Evolutionary conservation across 257 asterid species (phyloP), one percentile per base, ranked within the genome.

Genomic region (Osmanthus fragrans): DNA sequence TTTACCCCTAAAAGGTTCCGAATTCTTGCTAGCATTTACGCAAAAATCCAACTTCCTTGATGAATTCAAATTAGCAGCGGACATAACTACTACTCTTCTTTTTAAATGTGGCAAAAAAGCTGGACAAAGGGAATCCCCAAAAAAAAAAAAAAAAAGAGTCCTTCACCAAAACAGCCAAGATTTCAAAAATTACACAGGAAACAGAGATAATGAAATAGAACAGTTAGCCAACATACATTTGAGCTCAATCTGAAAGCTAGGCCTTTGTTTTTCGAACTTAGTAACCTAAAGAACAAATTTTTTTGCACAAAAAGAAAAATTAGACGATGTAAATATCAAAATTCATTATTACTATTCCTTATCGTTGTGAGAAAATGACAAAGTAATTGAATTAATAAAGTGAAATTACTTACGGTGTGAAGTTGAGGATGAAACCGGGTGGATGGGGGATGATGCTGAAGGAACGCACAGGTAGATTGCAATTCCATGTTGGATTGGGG

Each of bases 1-100:
- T 76, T 91, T 95, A 4, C 99, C 98, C 13, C 88, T 87, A 81
- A 88, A 89, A 4, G 90, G 93, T 25, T 90, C 97, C n/a, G 87
- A 77, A 77, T 83, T 87, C 2, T 78, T 81, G 54, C 29, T 70
- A 6, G 87, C 88, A 47, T 82, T 72, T 34, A 82, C 82, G 73
- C 88, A 79, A 72, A 88, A 88, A 66, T 74, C 73, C 76, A 34
- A 73, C 67, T 81, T 85, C 89, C 81, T 85, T 5, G 81, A 81
- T 47, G 86, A 82, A 71, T 72, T 76, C 68, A 71, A 81, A 73
- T 80, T 79, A 15, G 83, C 70, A 80, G 85, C 80, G 71, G 71
- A 58, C 34, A 70, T 58, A 39, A 76, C 72, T 70, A 80, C 82
- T 65, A 80, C 77, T 19, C 84, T 73, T 21, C 84, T 74, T 84